Base-by-base conservation (phyloP, 257 asterid species). In the Solanum appendiculatum region DNA sequence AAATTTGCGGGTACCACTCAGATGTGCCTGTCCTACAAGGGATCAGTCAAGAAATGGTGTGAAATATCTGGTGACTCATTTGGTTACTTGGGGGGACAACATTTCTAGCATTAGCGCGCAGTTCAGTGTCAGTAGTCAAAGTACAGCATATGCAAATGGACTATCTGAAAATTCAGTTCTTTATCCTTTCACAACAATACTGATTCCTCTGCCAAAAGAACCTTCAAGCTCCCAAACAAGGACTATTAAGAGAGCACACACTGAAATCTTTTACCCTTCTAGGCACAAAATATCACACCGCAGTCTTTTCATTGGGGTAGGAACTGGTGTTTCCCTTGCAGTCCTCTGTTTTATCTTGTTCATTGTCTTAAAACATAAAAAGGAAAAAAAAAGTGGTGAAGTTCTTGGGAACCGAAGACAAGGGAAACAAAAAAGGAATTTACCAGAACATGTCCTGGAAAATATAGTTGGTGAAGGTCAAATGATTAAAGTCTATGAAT, bases 1-100 rank as follows among this genome's bases (percentile, higher is more conserved):
- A 88, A 87, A 86, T 18, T 85, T 95, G 87, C 81, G 27, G 42
- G 93, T 94, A 25, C 97, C 97, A 4, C 95, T 95, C 27, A 86
- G 95, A 73, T 95, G 98, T 77, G 96, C 97, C 69, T 95, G 98
- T 78, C 98, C 97, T 66, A 84, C 92, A 29, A 69, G 68, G 48
- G 81, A 92, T 77, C 97, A 94, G 88, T 74, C 87, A 13, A 72
- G 29, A 21, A 86, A 90, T 1, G 95, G 95, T 21, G 83, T 89
- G 0, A 90, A 90, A 85, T 93, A 91, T 88, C 81, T 95, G 88
- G 56, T 94, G 54, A 91, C 97, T 2, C 91, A 91, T 89, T 77
- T 92, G 88, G 88, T 94, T 64, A 87, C 91, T 23, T 66, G 85
- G 92, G 64, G 80, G 3, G 95, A 92, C 87, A 78, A 60, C 12